Evolutionary conservation across 805 yeast genomes (phyloP).

Genomic region (Metschnikowia baotianmanensis): DNA sequence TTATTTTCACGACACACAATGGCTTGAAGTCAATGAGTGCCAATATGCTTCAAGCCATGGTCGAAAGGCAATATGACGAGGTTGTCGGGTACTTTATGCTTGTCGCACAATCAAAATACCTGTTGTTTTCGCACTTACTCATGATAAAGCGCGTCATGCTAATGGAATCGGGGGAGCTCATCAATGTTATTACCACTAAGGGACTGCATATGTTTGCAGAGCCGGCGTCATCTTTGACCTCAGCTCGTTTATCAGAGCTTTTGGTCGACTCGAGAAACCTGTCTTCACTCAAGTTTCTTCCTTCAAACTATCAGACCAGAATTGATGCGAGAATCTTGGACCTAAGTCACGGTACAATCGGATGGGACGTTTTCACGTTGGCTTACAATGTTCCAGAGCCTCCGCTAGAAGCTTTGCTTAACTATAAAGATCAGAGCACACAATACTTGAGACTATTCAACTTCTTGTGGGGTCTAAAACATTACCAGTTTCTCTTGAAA

Average conservation of each 20-base stretch:
- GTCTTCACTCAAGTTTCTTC: slow-evolving; percentile 46
- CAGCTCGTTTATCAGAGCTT: slow-evolving; percentile 63
- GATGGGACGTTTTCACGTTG: slow-evolving; percentile 91
- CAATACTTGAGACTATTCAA: slow-evolving; percentile 77
- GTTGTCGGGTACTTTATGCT: slow-evolving; percentile 50
- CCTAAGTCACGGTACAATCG: slow-evolving; percentile 65
- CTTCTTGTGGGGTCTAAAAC: slow-evolving; percentile 76
- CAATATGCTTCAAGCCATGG: slow-evolving; percentile 33
- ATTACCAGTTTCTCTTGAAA: slow-evolving; percentile 53
- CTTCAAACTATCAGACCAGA: slow-evolving; percentile 42
- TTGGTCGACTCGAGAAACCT: slow-evolving; percentile 61
- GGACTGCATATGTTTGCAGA: slow-evolving; percentile 53
- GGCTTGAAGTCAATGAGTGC: slow-evolving; percentile 36
- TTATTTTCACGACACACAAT: slow-evolving; percentile 28
- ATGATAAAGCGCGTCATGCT: slow-evolving; percentile 66
- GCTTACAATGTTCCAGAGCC: slow-evolving; percentile 65
- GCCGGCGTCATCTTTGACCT: slow-evolving; percentile 61
- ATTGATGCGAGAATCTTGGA: slow-evolving; percentile 84
- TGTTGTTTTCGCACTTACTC: slow-evolving; percentile 51
- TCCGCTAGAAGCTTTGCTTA: slow-evolving; percentile 44
- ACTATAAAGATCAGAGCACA: slow-evolving; percentile 34
- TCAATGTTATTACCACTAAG: slow-evolving; percentile 58
- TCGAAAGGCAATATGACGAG: slow-evolving; percentile 47
- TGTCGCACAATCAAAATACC: slow-evolving; percentile 46
- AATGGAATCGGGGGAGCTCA: slow-evolving; percentile 78